Conservation (phyloP, 148 eudicot species). For the Rhododendron kiyosumense region DNA sequence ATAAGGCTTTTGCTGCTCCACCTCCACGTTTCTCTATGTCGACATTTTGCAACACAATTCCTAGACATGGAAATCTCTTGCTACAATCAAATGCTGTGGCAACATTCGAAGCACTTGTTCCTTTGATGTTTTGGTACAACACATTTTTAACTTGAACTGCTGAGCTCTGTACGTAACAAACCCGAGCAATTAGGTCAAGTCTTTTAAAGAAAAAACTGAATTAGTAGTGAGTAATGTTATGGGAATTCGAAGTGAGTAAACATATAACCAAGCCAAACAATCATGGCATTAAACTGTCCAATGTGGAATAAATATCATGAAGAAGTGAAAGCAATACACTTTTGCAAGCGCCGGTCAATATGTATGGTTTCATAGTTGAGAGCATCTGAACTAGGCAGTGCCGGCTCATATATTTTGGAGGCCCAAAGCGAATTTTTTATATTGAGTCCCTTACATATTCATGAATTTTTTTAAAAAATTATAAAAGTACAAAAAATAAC, state of each 20-base stretch:
- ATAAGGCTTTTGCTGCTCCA: slow-evolving; percentile 28
- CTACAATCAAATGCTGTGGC: slow-evolving; percentile 58
- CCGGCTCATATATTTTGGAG: no score
- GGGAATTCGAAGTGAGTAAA: not conserved
- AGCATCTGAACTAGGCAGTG: not conserved
- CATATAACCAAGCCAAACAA: not conserved
- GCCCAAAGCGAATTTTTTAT: no score
- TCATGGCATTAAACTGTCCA: not conserved
- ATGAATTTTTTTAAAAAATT: no score
- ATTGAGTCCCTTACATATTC: no score
- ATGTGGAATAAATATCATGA: not conserved
- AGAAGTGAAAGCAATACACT: not conserved
- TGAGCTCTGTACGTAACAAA: slow-evolving; percentile 26
- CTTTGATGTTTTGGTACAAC: slow-evolving; percentile 52
- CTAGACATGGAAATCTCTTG: slow-evolving; percentile 48
- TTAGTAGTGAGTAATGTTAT: not conserved
- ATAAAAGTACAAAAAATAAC: no score
- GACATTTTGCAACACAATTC: slow-evolving; percentile 42
- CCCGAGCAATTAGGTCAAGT: not conserved
- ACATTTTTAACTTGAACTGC: slow-evolving; percentile 62
- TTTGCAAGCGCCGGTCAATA: not conserved
- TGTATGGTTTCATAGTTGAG: not conserved
- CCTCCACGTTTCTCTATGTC: slow-evolving; percentile 9
- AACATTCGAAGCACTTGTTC: slow-evolving; percentile 47
- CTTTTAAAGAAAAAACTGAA: not conserved